A percentile compares a stretch with the other conserved stretches of the same genome.
Evolutionary conservation across 2,329 filamentous ascomycete genomes (phyloP).

Genomic region (Gnomoniopsis sp.): DNA sequence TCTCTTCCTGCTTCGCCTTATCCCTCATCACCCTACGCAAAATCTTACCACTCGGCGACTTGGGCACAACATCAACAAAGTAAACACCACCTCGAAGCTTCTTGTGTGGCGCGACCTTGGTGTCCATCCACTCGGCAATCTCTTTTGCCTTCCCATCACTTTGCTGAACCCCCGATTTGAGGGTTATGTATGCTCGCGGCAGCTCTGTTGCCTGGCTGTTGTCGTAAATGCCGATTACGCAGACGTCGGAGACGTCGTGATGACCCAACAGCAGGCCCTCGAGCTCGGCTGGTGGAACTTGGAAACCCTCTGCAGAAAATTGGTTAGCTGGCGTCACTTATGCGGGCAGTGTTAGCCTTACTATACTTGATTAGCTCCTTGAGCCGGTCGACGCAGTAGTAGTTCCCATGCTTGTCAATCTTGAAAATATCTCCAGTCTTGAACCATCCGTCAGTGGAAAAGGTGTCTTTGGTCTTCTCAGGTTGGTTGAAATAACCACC

Average conservation of each 20-base stretch:
- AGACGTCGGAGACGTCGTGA: slow-evolving; percentile 50
- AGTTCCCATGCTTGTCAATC: slow-evolving; percentile 72
- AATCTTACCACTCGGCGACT: slow-evolving; percentile 58
- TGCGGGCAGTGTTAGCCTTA: slow-evolving; percentile 28
- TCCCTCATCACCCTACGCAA: slow-evolving; percentile 41
- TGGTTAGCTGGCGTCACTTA: background rate
- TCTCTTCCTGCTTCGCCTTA: slow-evolving; percentile 33
- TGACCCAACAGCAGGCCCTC: slow-evolving; percentile 45
- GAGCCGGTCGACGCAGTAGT: slow-evolving; percentile 85
- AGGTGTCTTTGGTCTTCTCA: slow-evolving; percentile 65
- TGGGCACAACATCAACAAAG: slow-evolving; percentile 68
- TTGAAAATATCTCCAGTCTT: slow-evolving; percentile 86
- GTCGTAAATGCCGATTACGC: slow-evolving; percentile 61
- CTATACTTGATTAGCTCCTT: slow-evolving; percentile 65
- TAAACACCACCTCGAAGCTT: slow-evolving; percentile 67
- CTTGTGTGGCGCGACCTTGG: slow-evolving; percentile 51
- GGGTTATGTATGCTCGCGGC: slow-evolving; percentile 63
- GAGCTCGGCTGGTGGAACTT: slow-evolving; percentile 66
- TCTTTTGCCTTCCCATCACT: slow-evolving; percentile 35
- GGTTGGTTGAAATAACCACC: slow-evolving; percentile 74
- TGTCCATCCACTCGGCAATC: slow-evolving; percentile 34
- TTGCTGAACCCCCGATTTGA: slow-evolving; percentile 34
- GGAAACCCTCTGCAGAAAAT: slow-evolving; percentile 62
- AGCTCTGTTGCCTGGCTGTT: slow-evolving; percentile 62
- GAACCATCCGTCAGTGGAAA: slow-evolving; percentile 79